A percentile compares a stretch with the other conserved stretches of the same genome.
These are phyloP conservation scores for Darksidea phi DNA, from an alignment of 495 filamentous ascomycete genomes.

Conservation along the genomic window DNA sequence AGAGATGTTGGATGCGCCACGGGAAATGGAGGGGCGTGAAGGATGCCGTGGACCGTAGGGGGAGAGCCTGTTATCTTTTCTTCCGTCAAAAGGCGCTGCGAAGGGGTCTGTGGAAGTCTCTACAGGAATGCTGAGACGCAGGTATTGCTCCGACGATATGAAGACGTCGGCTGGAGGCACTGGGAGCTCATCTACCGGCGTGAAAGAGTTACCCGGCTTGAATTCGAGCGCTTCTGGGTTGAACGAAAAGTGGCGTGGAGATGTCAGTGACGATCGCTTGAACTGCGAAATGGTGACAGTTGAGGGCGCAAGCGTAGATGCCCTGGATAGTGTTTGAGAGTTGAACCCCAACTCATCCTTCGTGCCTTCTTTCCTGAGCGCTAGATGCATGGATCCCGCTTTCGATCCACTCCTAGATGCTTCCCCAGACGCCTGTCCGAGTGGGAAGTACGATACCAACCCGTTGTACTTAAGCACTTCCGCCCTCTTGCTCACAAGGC, in stretches of 20 bases:
- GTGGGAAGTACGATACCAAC: slow-evolving; percentile 42
- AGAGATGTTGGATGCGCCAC: not conserved
- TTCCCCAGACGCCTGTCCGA: not conserved
- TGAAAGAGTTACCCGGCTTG: slow-evolving; percentile 11
- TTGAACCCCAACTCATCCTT: not conserved
- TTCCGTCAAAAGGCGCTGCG: not conserved
- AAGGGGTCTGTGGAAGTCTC: not conserved
- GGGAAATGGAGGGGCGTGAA: not conserved
- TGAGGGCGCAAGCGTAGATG: slow-evolving; percentile 12
- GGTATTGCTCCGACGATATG: slow-evolving; percentile 12
- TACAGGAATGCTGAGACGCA: slow-evolving; percentile 19
- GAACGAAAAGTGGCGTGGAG: slow-evolving; percentile 25
- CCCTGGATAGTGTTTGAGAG: slow-evolving; percentile 12
- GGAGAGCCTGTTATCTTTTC: not conserved
- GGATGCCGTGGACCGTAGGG: not conserved
- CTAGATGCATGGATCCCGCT: slow-evolving; percentile 13
- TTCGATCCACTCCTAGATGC: slow-evolving; percentile 1
- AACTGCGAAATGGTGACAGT: not conserved
- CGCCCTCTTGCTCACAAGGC: slow-evolving; percentile 67
- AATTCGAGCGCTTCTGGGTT: slow-evolving; percentile 34
- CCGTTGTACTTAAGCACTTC: slow-evolving; percentile 84
- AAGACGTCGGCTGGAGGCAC: slow-evolving; percentile 14
- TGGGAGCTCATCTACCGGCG: not conserved
- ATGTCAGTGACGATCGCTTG: slow-evolving; percentile 8
- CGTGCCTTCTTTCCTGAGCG: not conserved